Evolutionary conservation across 768 basidiomycete genomes (phyloP).

Genomic region (Punctularia strigosozonata): DNA sequence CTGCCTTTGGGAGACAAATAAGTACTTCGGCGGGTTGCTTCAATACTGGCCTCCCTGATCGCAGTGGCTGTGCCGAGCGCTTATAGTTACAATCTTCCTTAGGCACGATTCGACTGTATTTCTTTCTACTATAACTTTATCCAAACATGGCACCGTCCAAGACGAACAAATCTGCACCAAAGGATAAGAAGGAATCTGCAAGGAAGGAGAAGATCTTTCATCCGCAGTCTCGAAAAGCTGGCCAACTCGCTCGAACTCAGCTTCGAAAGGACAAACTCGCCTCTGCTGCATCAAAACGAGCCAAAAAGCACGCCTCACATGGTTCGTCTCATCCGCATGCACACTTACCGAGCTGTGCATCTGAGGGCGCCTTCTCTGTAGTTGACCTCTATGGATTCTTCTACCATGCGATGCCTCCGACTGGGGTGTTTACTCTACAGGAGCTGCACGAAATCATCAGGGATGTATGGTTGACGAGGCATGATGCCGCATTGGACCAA

Average conservation of each 20-base stretch:
- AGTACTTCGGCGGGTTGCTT: too few species aligned
- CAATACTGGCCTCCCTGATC: too few species aligned
- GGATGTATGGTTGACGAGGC: constrained; percentile 64
- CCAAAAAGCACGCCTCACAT: constrained; percentile 41
- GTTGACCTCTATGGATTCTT: constrained; percentile 71
- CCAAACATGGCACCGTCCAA: too few species aligned
- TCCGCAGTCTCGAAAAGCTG: constrained; percentile 76
- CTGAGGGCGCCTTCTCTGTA: constrained; percentile 15
- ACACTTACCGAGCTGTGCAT: neutral
- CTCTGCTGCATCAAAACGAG: constrained; percentile 40
- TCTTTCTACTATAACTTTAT: too few species aligned
- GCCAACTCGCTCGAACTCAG: constrained; percentile 55
- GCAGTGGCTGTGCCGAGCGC: too few species aligned
- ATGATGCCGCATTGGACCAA: constrained; percentile 50
- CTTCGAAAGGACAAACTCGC: constrained; percentile 60
- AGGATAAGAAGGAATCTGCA: too few species aligned
- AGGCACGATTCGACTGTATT: too few species aligned
- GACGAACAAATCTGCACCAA: too few species aligned
- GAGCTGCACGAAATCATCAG: constrained; percentile 55
- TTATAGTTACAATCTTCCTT: too few species aligned
- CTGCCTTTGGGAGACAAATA: too few species aligned
- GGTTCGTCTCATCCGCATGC: constrained; percentile 24
- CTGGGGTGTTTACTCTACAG: constrained; percentile 42
- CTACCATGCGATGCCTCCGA: constrained; percentile 55
- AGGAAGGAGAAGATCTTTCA: constrained; percentile 78